Evolutionary conservation across 805 yeast species (phyloP), one percentile per base, ranked within the genome.

Genomic region (Barnettozyma siamensis): DNA sequence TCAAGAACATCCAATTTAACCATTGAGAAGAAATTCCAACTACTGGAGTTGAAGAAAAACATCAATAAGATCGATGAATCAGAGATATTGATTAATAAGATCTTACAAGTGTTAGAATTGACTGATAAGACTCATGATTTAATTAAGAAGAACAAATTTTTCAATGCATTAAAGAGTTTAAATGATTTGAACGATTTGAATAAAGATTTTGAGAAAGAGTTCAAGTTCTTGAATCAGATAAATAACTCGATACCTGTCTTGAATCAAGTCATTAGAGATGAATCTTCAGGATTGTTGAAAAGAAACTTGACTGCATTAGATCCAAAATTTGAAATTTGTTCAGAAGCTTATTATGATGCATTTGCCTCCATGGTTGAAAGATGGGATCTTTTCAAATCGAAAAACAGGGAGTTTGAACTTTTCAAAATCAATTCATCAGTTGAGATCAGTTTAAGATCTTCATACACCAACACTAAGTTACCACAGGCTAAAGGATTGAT

Each of bases 391-490:
- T 65, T 66, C 48, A 78, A 73, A 44, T 54, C 64, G 7, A 55
- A 64, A 8, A 72, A 73, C 43, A 64, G 63, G 5, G 66, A 67
- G 26, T 68, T 80, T 38, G 59, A 67, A 4, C 64, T 73, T 7
- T 86, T 76, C 58, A 80, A 83, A 53, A 74, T 91, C 49, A 89
- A 89, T 58, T 85, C 96, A 0, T 85, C 95, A 0, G 85, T 89
- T 5, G 98, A 91, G 59, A 61, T 76, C 7, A 77, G 95, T 7
- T 67, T 88, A 56, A 70, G 97, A 52, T 78, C 76, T 34, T 70
- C 80, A 0, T 64, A 66, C 38, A 65, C 69, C 7, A 75, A 65
- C 4, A 55, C 66, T 5, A 54, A 58, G n/a, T 50, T 71, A 4
- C 62, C 66, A 11, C 51, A 55, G 49, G 40, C 59, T 23, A 48